Base-by-base conservation (phyloP, 1,139 yeast genomes). In the Candida sojae region DNA sequence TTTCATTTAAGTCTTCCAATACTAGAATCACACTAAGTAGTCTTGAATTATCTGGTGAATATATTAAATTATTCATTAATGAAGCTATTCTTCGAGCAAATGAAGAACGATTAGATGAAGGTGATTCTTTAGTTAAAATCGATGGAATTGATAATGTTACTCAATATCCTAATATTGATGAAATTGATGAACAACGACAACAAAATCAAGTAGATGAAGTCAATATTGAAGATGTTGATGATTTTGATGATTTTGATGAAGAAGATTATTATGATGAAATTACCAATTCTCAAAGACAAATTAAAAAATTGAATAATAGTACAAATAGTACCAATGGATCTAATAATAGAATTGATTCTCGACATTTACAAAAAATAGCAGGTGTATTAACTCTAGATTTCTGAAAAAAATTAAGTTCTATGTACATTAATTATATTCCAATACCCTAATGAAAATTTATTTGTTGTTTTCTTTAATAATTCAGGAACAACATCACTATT, bases 11-110 rank as follows among this genome's bases (percentile, higher is more conserved):
- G 45, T 64, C 75, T 43, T 67, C 65, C 0, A 66, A 71, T 28
- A 82, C 87, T 0, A 63, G 78, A 29, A 77, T 84, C 41, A 71
- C 83, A 0, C 68, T 74, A 30, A 76, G 73, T 32, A 71, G 86
- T 0, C 60, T 84, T 4, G 73, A 75, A 26, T 63, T 80, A 34
- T 71, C 83, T 1, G 68, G 83, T 1, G 85, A 81, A 55, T 86
- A 86, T 56, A 71, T 84, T 40, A 72, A 79, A 42, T 63, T 84
- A 53, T 85, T 85, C 57, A 75, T 86, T 11, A 73, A 79, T 48
- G 91, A 86, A 62, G 89, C 90, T 0, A 75, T 84, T 1, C 59
- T 79, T 11, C 61, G 92, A 51, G 77, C 91, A 2, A 77, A 83
- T 49, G 88, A 84, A 52, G 79, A 71, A 51, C 57, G 83, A 41